These are phyloP conservation scores for Salix koriyanagi DNA, from an alignment of 345 rosid genomes.

Conservation along the genomic window DNA sequence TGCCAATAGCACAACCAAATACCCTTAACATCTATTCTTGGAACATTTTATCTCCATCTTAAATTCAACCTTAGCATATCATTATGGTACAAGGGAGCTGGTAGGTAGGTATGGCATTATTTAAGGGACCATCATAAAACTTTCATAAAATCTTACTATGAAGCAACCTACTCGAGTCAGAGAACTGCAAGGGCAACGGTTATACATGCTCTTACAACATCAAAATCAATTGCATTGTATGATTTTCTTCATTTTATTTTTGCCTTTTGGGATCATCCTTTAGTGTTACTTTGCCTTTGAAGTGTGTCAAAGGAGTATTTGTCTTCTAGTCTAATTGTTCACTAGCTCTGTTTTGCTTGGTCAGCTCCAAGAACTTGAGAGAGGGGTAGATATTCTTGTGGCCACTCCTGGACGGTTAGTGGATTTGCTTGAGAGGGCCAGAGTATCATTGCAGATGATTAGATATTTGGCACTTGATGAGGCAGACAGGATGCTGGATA, in stretches of 20 bases:
- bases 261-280: not conserved
- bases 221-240: not conserved
- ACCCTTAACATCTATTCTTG: too few species aligned
- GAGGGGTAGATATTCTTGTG: constrained; percentile 96
- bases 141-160: not conserved
- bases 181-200: not conserved
- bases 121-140: not conserved
- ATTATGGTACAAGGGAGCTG: not conserved
- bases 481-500: constrained; percentile 98
- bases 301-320: not conserved
- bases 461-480: constrained; percentile 90
- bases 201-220: not conserved
- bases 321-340: not conserved
- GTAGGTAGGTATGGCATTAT: not conserved
- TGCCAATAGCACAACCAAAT: too few species aligned
- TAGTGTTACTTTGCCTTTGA: not conserved
- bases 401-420: constrained; percentile 99
- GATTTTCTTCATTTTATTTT: not conserved
- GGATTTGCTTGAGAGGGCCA: constrained; percentile 90
- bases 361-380: constrained; percentile 90
- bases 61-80: not conserved
- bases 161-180: not conserved
- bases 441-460: constrained; percentile 92
- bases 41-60: not conserved
- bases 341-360: constrained; percentile 13